Percentiles rank a stretch among this genome's conserved stretches.
phyloP scores from a whole-genome alignment of 768 basidiomycete species.

The Mycena alexandri region DNA sequence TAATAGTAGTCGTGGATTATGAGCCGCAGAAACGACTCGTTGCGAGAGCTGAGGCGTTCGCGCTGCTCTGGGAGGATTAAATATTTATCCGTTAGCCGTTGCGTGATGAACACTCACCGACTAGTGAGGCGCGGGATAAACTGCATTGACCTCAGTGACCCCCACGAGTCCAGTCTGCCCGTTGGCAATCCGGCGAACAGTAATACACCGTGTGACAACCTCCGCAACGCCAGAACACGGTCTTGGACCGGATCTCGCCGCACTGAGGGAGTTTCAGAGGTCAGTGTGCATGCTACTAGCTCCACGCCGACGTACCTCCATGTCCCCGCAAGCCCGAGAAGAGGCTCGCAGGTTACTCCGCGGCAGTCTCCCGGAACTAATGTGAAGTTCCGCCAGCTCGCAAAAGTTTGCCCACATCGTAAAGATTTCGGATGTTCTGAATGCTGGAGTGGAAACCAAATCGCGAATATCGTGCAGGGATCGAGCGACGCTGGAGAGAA shows the following conservation, averaged over 20 bases:
- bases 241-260: background rate
- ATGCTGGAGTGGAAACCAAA: background rate
- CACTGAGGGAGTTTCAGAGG: background rate
- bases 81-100: no score
- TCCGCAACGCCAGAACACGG: background rate
- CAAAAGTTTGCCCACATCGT: background rate
- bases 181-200: background rate
- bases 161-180: background rate
- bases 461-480: background rate
- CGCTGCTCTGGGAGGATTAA: no score
- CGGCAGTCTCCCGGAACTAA: background rate
- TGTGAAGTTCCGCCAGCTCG: background rate
- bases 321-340: background rate
- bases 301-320: background rate
- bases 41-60: no score
- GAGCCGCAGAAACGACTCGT: no score
- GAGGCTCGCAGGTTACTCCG: background rate
- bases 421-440: background rate
- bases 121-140: background rate
- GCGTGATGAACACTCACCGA: background rate
- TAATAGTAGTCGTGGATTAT: no score
- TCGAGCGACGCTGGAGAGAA: background rate
- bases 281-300: no score
- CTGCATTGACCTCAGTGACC: background rate
- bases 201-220: background rate